Conservation (phyloP, 441 rosid species). For the Gossypium schwendimanii region DNA sequence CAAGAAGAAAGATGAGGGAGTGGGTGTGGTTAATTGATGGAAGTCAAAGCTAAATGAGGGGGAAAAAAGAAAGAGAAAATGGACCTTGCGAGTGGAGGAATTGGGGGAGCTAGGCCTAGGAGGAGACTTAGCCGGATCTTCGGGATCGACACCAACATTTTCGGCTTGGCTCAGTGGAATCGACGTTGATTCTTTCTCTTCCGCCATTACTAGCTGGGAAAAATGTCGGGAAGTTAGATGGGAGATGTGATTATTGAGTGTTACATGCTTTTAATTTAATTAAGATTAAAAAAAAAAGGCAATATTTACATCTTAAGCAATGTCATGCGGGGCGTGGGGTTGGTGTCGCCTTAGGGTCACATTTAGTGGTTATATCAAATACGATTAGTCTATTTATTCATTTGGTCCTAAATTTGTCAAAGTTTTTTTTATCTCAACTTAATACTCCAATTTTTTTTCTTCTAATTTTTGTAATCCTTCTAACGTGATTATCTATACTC, state of each 20-base stretch:
- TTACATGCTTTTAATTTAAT: neutral
- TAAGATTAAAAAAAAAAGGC: neutral
- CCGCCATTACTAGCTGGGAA: conserved; percentile 32
- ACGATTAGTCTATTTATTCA: too few relatives aligned
- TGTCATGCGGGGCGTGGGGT: too few relatives aligned
- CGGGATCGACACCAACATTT: conserved; percentile 40
- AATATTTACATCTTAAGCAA: too few relatives aligned
- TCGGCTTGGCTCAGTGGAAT: conserved; percentile 51
- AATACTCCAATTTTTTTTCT: too few relatives aligned
- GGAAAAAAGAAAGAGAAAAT: neutral
- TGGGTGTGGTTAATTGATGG: neutral
- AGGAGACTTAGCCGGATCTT: conserved; percentile 56
- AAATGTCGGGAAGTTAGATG: neutral
- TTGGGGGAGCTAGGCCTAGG: conserved; percentile 39
- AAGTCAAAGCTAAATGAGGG: neutral
- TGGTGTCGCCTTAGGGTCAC: too few relatives aligned
- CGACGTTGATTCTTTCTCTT: conserved; percentile 51
- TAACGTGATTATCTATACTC: too few relatives aligned
- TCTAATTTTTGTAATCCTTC: too few relatives aligned
- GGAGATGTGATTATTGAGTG: neutral
- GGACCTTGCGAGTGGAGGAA: conserved; percentile 61
- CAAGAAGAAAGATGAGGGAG: conserved; percentile 12
- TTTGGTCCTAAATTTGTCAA: too few relatives aligned
- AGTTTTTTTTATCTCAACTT: too few relatives aligned
- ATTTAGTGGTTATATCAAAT: too few relatives aligned